Base-by-base conservation (phyloP, 1,139 yeast genomes). In the Pichia sp. region DNA sequence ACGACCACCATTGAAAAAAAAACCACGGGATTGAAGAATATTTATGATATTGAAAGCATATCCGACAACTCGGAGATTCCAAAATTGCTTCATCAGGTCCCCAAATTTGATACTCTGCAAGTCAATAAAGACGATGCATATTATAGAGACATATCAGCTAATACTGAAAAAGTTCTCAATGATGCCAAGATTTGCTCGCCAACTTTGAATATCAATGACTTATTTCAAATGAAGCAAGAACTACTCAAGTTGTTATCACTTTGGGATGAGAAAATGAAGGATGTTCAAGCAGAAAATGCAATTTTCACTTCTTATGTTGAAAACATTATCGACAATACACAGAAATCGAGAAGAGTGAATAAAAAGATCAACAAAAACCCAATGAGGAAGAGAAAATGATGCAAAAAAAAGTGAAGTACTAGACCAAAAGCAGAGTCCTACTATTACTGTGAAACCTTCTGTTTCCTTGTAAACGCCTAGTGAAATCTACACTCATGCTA, bases 261-360 rank as follows among this genome's bases (percentile, higher is more conserved):
- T 5, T 60, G 64, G 64, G 45, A 48, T 35, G 47, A 55, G 32
- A 45, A 52, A 35, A 39, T 47, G 29, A 49, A 46, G 2, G 57
- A 53, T 3, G 35, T 53, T 6, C 48, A 50, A 34, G 52, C 35
- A 7, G 66, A 62, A 42, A 60, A 60, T 42, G 54, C 49, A 3
- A 36, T 62, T 16, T 62, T 59, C 42, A 54, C 64, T 2, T 53
- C 59, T 6, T 62, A 62, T 45, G 59, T 62, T 39, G 65, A 61
- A 42, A 62, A 62, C 42, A 41, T 62, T 44, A 64, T 62, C 26
- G 66, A 64, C 3, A 62, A 62, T 44, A 58, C 65, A 10, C 64
- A 61, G 47, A 61, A 61, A 40, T 38, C 57, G 35, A 55, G 63
- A 44, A 50, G 61, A 39, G 49, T 45, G 5, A 39, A 27, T 26